Evolutionary conservation across 2,329 filamentous ascomycete species (phyloP).

Genomic region (Arthroderma uncinatum): DNA sequence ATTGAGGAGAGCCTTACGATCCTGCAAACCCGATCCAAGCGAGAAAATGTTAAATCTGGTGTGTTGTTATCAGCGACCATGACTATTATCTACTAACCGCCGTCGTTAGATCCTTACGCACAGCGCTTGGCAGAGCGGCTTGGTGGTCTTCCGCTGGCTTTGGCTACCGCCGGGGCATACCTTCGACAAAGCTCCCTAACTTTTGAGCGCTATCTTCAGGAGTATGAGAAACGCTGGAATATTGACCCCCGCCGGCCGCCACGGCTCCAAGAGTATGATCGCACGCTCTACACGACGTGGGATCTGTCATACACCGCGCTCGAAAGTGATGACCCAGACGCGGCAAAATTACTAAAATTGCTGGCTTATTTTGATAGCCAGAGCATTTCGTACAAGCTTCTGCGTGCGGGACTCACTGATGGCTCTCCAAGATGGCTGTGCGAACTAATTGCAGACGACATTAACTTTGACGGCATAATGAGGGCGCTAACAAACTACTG

Average conservation of each 20-base stretch:
- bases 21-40: background rate
- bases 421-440: background rate
- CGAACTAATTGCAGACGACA: background rate
- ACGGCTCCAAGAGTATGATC: conserved; percentile 16
- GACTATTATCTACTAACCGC: background rate
- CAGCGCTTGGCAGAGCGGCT: conserved; percentile 26
- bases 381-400: conserved; percentile 38
- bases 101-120: background rate
- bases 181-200: conserved; percentile 24
- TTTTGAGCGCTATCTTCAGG: conserved; percentile 26
- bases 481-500: background rate
- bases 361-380: conserved; percentile 37
- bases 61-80: background rate
- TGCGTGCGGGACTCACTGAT: conserved; percentile 14
- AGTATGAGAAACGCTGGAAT: conserved; percentile 24
- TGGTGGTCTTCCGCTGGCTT: conserved; percentile 38
- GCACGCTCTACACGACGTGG: conserved; percentile 20
- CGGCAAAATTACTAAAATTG: conserved; percentile 30
- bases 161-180: conserved; percentile 38
- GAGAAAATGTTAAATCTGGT: background rate
- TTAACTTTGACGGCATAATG: background rate
- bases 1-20: background rate
- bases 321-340: conserved; percentile 21
- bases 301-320: conserved; percentile 31
- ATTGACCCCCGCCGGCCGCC: conserved; percentile 19